Evolutionary conservation across 106 monocot genomes (phyloP).

Genomic region (Platanthera zijinensis): DNA sequence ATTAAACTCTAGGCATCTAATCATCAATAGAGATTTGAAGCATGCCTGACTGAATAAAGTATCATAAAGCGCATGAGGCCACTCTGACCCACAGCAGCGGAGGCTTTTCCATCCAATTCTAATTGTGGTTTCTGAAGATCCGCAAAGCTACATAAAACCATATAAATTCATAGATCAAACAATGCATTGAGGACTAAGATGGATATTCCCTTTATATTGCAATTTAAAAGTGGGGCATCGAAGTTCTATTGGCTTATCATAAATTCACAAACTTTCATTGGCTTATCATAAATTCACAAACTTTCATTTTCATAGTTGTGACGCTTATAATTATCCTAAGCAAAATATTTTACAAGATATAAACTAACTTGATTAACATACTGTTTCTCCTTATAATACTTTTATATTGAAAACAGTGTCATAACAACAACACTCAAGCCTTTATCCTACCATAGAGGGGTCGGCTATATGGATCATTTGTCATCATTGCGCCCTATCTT

Average conservation of each 20-base stretch:
- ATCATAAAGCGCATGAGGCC: slow-evolving; percentile 72
- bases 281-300: background rate
- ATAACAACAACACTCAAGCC: too few relatives aligned
- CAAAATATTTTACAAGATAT: background rate
- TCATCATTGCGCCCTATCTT: too few relatives aligned
- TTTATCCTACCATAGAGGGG: too few relatives aligned
- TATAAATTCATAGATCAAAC: background rate
- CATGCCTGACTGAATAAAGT: slow-evolving; percentile 39
- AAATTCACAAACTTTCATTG: background rate
- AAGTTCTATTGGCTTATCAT: too few relatives aligned
- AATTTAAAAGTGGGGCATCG: background rate
- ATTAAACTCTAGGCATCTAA: background rate
- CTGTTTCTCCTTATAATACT: slow-evolving; percentile 2
- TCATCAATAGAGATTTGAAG: background rate
- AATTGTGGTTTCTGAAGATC: slow-evolving; percentile 62
- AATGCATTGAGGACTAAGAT: background rate
- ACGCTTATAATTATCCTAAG: background rate
- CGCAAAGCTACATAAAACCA: slow-evolving; percentile 44
- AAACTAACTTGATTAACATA: background rate
- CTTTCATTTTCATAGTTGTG: background rate
- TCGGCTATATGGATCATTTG: too few relatives aligned
- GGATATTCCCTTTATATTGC: background rate
- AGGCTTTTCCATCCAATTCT: slow-evolving; percentile 66
- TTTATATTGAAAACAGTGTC: background rate
- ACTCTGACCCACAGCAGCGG: slow-evolving; percentile 73